phyloP scores from a whole-genome alignment of 2,329 filamentous ascomycete species.

The Colletotrichum cordylinicola region DNA sequence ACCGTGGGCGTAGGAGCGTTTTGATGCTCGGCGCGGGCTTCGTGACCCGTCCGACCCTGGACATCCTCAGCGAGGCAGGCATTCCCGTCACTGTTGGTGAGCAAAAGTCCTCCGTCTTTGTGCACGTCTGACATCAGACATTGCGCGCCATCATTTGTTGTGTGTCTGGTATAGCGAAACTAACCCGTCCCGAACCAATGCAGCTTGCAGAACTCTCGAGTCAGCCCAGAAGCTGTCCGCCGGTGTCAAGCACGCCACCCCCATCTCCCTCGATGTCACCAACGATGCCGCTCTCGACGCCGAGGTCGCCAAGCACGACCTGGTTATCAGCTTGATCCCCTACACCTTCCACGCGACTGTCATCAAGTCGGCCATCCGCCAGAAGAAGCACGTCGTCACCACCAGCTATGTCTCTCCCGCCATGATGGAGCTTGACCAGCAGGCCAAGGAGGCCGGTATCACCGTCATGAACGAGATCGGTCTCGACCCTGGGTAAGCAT shows the following conservation, averaged over 20 bases:
- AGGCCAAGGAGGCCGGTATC: conserved; percentile 88
- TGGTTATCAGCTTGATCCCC: conserved; percentile 85
- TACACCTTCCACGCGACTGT: conserved; percentile 89
- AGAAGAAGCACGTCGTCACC: conserved; percentile 96
- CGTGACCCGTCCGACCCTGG: conserved; percentile 69
- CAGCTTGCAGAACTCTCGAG: conserved; percentile 83
- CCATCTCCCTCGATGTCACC: conserved; percentile 86
- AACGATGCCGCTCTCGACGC: conserved; percentile 79
- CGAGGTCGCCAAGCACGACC: conserved; percentile 78
- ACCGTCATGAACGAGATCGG: conserved; percentile 99
- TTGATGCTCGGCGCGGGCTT: conserved; percentile 60
- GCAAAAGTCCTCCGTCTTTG: conserved; percentile 23
- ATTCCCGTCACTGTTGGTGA: conserved; percentile 70
- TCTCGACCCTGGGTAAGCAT: conserved; percentile 40
- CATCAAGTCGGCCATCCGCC: conserved; percentile 90
- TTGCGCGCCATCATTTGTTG: not conserved
- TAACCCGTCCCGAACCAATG: not conserved
- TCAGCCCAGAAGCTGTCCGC: conserved; percentile 76
- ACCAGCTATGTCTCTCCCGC: conserved; percentile 92
- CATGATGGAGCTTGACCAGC: conserved; percentile 86
- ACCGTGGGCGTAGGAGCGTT: conserved; percentile 20
- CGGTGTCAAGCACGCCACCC: conserved; percentile 73
- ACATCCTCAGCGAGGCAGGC: conserved; percentile 65
- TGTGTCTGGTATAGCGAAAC: not conserved
- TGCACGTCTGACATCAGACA: not conserved